Evolutionary conservation across 345 rosid genomes (phyloP), one percentile per base, ranked within the genome.

Genomic region (Linum lewisii): DNA sequence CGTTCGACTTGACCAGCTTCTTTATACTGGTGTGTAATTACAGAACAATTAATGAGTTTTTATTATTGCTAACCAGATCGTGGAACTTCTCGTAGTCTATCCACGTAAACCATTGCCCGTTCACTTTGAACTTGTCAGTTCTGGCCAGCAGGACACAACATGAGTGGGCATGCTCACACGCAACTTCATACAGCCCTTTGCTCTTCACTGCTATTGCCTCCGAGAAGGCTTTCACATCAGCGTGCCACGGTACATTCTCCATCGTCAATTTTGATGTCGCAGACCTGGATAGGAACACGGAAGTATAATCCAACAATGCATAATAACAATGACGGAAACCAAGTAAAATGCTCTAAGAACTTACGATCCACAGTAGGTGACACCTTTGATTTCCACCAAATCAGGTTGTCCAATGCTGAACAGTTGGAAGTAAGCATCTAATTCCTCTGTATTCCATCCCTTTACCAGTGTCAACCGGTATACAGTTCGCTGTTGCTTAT

Each of bases 221-320:
- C 18, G 99, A 93, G 69, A 93, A 93, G 56, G 80, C 81, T 75
- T 76, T 93, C 51, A 93, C 99, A 56, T 92, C 98, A 13, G 90
- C 54, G 65, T 89, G 99, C 97, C 99, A 93, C 0, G 96, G 99
- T 24, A 89, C 96, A 74, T 93, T 93, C 76, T 89, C 96, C 99
- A 89, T 93, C 4, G 94, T 89, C 82, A 93, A 67, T 75, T 89
- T 93, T 65, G 99, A 93, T 37, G 97, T 87, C 22, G 97, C 87
- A 64, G 99, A 79, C 57, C 99, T 93, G 74, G 34, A 34, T 7
- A 19, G 24, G 24, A 14, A 29, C 52, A 44, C 3, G 4, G 38
- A 1, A 16, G 8, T 29, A 5, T 15, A 1, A 16, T 19, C 51
- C 24, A 15, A 32, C 20, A n/a, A n/a, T n/a, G 20, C n/a, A 42